Evolutionary conservation across 2,329 filamentous ascomycete species (phyloP), one percentile per base, ranked within the genome.

Genomic region (Neofusicoccum umdonicola): DNA sequence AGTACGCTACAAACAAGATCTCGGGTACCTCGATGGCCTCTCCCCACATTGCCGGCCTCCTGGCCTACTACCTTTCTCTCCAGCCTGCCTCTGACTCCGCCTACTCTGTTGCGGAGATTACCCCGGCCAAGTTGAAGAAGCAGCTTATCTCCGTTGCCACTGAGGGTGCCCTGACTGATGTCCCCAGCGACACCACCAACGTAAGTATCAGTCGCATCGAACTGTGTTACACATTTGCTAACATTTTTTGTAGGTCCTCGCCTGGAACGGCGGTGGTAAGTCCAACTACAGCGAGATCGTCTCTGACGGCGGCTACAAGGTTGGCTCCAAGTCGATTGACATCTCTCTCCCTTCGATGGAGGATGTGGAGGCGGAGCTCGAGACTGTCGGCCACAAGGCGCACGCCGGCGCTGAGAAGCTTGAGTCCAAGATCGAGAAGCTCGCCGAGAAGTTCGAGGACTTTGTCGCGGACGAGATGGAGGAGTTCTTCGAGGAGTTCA

Each of bases 21-120:
- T 98, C 94, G 47, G 95, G 95, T 79, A 99, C 95, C 70, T 99
- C 95, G 63, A 99, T 99, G 95, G 95, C 95, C 68, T 98, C 95
- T 68, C 95, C 95, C 72, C 95, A 99, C 81, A 90, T 99, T 77
- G 90, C 89, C 77, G 95, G 95, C 87, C 92, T 99, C 69, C 85
- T 98, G 73, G 95, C 95, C 82, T 99, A 99, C 87, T 91, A 96
- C 82, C 89, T 99, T 67, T 99, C 95, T 69, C 92, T 99, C 65
- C 93, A 98, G 83, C 95, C 95, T 56, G 83, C 90, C 69, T 86
- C 86, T 73, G 92, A 96, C 81, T 99, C 96, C 47, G 93, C 92
- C 76, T 99, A 92, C 77, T 90, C 93, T 68, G 89, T 97, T 74
- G 91, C 90, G 66, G 85, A 90, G 69, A 93, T 99, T 80, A 95